phyloP scores from a whole-genome alignment of 73 alveolate species.

The Tetrahymena elliotti region DNA sequence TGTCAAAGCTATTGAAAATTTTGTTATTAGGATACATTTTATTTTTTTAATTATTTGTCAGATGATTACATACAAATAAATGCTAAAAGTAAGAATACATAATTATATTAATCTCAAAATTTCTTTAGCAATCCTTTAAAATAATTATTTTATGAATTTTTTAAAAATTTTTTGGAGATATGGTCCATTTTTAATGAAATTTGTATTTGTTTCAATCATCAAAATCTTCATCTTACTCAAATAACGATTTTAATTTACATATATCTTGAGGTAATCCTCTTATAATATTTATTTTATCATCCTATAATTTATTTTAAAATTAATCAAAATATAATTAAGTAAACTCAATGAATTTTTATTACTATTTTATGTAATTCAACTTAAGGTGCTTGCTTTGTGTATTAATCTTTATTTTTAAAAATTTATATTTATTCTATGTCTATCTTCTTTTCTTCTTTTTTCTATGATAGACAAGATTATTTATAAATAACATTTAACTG shows the following conservation, averaged over 20 bases:
- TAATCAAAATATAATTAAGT: neutral
- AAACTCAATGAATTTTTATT: neutral
- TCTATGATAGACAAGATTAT: neutral
- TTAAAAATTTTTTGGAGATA: too few relatives aligned
- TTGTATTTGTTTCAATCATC: neutral
- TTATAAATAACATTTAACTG: too few relatives aligned
- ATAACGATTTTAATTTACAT: neutral
- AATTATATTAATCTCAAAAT: too few relatives aligned
- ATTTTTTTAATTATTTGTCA: too few relatives aligned
- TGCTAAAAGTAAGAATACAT: too few relatives aligned
- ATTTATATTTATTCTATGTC: neutral
- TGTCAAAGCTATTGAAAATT: too few relatives aligned
- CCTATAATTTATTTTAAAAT: neutral
- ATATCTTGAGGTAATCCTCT: neutral
- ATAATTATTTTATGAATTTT: too few relatives aligned
- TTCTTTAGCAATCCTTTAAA: too few relatives aligned
- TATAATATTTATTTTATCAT: neutral
- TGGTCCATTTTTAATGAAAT: neutral
- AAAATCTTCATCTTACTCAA: neutral
- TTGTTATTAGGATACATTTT: too few relatives aligned
- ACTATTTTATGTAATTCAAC: neutral
- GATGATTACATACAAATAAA: too few relatives aligned
- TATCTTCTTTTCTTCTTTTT: neutral
- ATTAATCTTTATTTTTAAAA: neutral
- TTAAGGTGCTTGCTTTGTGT: neutral